phyloP scores from a whole-genome alignment of 106 monocot species.

The Acanthochlamys bracteata region DNA sequence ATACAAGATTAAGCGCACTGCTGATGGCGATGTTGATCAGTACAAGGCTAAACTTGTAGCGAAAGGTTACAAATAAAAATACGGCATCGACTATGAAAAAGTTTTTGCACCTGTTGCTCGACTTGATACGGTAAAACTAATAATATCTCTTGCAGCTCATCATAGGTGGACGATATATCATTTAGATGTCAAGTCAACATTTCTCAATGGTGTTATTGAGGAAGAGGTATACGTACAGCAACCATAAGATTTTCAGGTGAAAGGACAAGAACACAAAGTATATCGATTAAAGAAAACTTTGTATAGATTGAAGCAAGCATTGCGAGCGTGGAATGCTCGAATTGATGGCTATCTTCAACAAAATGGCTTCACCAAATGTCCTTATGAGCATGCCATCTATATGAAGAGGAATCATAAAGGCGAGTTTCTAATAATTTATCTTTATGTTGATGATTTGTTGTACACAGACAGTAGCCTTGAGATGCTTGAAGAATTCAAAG shows the following conservation, averaged over 20 bases:
- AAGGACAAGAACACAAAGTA: not conserved
- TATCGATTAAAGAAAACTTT: not conserved
- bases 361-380: constrained; percentile 5
- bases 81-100: not conserved
- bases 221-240: not conserved
- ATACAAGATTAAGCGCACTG: not conserved
- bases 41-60: not conserved
- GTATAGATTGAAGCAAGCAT: not conserved
- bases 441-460: too few species aligned
- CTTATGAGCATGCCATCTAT: not conserved
- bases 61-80: not conserved
- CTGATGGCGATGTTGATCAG: not conserved
- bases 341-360: not conserved
- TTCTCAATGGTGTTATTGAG: not conserved
- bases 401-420: too few species aligned
- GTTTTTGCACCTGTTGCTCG: not conserved
- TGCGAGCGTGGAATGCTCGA: not conserved
- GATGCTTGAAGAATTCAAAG: too few species aligned
- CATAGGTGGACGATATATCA: not conserved
- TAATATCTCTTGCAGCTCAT: not conserved
- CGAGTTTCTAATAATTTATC: too few species aligned
- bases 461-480: too few species aligned
- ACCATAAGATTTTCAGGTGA: not conserved
- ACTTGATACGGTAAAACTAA: not conserved
- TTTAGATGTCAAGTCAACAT: not conserved